Evolutionary conservation across 1,139 yeast species (phyloP).

Genomic region (Hemisphaericaspora lyxosophila): DNA sequence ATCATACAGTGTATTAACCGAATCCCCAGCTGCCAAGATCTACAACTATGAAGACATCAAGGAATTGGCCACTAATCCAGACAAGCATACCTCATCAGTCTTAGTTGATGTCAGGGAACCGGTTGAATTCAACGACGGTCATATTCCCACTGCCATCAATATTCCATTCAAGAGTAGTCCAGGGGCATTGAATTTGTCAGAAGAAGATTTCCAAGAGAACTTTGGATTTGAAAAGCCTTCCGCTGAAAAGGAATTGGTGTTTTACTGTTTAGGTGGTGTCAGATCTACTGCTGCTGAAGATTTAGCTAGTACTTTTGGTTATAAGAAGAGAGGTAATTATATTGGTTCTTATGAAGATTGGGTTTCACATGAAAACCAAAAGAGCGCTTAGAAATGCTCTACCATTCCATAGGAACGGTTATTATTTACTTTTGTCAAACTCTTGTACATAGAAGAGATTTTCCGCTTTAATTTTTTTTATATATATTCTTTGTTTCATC

Average conservation of each 20-base stretch:
- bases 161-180: slow-evolving; percentile 91
- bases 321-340: slow-evolving; percentile 73
- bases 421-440: neutral
- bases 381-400: slow-evolving; percentile 1
- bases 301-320: slow-evolving; percentile 87
- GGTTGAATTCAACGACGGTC: slow-evolving; percentile 66
- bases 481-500: neutral
- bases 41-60: slow-evolving; percentile 61
- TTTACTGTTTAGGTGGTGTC: slow-evolving; percentile 92
- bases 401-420: neutral
- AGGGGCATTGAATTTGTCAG: slow-evolving; percentile 81
- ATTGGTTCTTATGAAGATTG: slow-evolving; percentile 87
- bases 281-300: slow-evolving; percentile 91
- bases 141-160: slow-evolving; percentile 81
- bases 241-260: slow-evolving; percentile 69
- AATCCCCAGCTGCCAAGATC: slow-evolving; percentile 46
- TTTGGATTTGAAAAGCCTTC: slow-evolving; percentile 86
- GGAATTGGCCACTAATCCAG: slow-evolving; percentile 41
- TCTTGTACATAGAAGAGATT: neutral
- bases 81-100: slow-evolving; percentile 41
- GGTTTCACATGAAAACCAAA: slow-evolving; percentile 50
- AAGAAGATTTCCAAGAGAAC: slow-evolving; percentile 75
- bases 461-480: neutral
- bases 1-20: slow-evolving; percentile 31
- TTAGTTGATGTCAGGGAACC: slow-evolving; percentile 94